Conservation (phyloP, 331 rosid genomes). For the Saraca asoca region DNA sequence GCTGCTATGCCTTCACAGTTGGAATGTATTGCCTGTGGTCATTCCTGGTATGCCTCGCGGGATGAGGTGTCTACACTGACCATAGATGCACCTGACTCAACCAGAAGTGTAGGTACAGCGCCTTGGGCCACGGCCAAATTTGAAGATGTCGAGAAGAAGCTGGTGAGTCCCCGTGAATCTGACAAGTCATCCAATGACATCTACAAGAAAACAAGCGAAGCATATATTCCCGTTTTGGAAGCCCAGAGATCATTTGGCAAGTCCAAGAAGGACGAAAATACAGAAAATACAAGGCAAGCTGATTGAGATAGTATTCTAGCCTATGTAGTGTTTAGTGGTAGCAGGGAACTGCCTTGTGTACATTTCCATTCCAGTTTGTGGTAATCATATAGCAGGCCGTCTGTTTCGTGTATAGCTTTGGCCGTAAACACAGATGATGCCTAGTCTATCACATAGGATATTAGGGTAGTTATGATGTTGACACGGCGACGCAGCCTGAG, state of each 20-base stretch:
- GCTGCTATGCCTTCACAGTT: slow-evolving; percentile 54
- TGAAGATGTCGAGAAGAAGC: slow-evolving; percentile 71
- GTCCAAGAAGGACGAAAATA: slow-evolving; percentile 54
- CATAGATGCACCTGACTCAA: slow-evolving; percentile 50
- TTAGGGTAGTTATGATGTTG: not conserved
- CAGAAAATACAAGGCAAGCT: slow-evolving; percentile 47
- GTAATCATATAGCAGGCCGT: not conserved
- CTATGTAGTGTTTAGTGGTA: slow-evolving; percentile 14
- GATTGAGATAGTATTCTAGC: slow-evolving; percentile 41
- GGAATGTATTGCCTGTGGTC: slow-evolving; percentile 88
- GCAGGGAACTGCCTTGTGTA: slow-evolving; percentile 3
- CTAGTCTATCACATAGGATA: slow-evolving; percentile 6
- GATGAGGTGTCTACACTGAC: slow-evolving; percentile 76
- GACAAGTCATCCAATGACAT: slow-evolving; percentile 45
- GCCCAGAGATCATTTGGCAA: slow-evolving; percentile 57
- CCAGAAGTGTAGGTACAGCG: slow-evolving; percentile 53
- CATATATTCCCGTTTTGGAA: slow-evolving; percentile 51
- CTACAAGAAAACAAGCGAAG: slow-evolving; percentile 58
- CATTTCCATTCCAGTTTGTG: slow-evolving; percentile 29
- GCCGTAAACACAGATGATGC: not conserved
- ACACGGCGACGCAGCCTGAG: no score
- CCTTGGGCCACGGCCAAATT: slow-evolving; percentile 74
- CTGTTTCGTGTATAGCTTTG: slow-evolving; percentile 7
- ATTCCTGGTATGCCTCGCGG: slow-evolving; percentile 86
- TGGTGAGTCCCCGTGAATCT: slow-evolving; percentile 63